phyloP scores from a whole-genome alignment of 176 grass and related monocot genomes.

The Triticum aestivum region IWGSC_CS_RefSeq_v2.1 NC_057804.1:81695871-81696370 shows the following conservation, averaged over 20 bases:
- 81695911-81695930: constrained; percentile 44
- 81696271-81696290: constrained; percentile 32
- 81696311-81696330: constrained; percentile 26
- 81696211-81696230: constrained; percentile 13
- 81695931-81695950: constrained; percentile 45
- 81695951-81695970: constrained; percentile 37
- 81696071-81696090: constrained; percentile 48
- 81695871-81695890: neutral
- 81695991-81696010: constrained; percentile 33
- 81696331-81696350: neutral
- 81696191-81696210: neutral
- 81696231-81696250: constrained; percentile 6
- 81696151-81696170: constrained; percentile 31
- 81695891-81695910: constrained; percentile 55
- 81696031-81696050: constrained; percentile 8
- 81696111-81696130: constrained; percentile 9
- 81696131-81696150: constrained; percentile 39
- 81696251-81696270: neutral
- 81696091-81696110: constrained; percentile 38
- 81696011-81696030: constrained; percentile 34
- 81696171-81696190: constrained; percentile 22
- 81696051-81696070: neutral
- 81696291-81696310: constrained; percentile 16
- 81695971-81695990: constrained; percentile 16
- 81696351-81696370: constrained; percentile 22